A percentile compares a stretch with the other conserved stretches of the same genome.
Evolutionary conservation across 2,329 filamentous ascomycete species (phyloP).

Genomic region (Verticillium nonalfalfae): DNA sequence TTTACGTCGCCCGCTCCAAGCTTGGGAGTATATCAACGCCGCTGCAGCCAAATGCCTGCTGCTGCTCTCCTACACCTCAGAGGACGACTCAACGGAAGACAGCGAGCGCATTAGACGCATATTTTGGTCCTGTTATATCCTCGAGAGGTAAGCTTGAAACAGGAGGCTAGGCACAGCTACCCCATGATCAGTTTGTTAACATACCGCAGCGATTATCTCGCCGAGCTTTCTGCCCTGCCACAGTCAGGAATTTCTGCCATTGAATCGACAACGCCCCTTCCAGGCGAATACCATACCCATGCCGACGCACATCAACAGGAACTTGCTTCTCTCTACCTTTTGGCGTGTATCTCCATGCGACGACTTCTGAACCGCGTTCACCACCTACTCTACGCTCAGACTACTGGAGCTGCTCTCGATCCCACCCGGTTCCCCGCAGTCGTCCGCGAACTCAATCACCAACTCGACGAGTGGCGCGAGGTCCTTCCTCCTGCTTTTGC

Average conservation of each 20-base stretch:
- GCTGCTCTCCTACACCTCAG: slow-evolving; percentile 35
- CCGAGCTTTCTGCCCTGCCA: slow-evolving; percentile 42
- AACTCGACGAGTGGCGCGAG: slow-evolving; percentile 42
- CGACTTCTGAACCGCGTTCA: slow-evolving; percentile 41
- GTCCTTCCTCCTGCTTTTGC: slow-evolving; percentile 34
- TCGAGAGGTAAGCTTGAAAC: slow-evolving; percentile 34
- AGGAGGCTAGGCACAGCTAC: too few species aligned
- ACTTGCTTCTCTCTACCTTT: slow-evolving; percentile 43
- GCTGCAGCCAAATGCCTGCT: slow-evolving; percentile 43
- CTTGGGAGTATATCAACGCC: slow-evolving; percentile 44
- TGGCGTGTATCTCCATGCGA: slow-evolving; percentile 46
- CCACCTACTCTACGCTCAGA: slow-evolving; percentile 40
- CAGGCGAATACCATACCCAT: slow-evolving; percentile 40
- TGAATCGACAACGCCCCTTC: slow-evolving; percentile 41
- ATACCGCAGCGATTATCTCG: slow-evolving; percentile 38
- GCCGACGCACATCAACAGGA: slow-evolving; percentile 29
- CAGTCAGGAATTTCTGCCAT: slow-evolving; percentile 44
- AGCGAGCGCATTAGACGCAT: slow-evolving; percentile 42
- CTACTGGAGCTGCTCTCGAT: slow-evolving; percentile 36
- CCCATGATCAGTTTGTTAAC: neutral
- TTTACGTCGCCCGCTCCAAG: slow-evolving; percentile 41
- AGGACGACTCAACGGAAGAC: slow-evolving; percentile 27
- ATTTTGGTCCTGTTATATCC: slow-evolving; percentile 49
- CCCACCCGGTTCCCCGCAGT: slow-evolving; percentile 37
- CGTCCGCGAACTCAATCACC: slow-evolving; percentile 40